Base-by-base conservation (phyloP, 2,329 filamentous ascomycete species). In the Diaporthe longicolla region DNA sequence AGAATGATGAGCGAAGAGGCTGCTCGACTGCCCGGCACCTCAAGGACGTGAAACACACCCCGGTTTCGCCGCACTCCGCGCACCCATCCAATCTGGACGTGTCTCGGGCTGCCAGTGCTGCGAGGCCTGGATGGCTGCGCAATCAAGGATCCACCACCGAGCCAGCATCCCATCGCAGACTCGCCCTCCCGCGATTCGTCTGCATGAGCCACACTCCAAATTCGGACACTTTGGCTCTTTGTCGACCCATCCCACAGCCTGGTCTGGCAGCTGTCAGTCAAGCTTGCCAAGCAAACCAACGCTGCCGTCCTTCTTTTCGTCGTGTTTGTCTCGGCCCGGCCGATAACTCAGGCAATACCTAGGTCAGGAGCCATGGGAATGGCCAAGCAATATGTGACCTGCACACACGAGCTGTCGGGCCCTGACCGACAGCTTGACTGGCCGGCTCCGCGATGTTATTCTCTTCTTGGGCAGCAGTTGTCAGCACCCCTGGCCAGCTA, bases 41-140 rank as follows among this genome's bases (percentile, higher is more conserved):
- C 66, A n/a, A 58, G 66, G 57, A n/a, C 43, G 54, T 75, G 74
- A 75, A 75, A 75, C 74, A 58, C 26, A 59, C 55, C 61, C 68
- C 29, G 11, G 57, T 50, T 48, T 37, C 66, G 59, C 32, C 54
- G 57, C 24, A 35, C 72, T 52, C 57, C 54, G 24, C 61, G 13
- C 17, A 26, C 52, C 29, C 29, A 24, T n/a, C 26, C 48, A 24
- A 24, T 45, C 21, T 21, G 32, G 40, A 37, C 32, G 24, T 48
- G 52, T 61, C 37, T 52, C 45, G 48, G 29, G 45, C 63, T 54
- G 63, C 63, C 37, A 45, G 43, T 54, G 9, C 10, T 40, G 37
- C 37, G 2, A 43, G 40, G 40, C 37, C n/a, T 40, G 37, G 7
- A 8, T 9, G 7, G 61, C 54, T 45, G 70, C 63, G 59, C 63